phyloP scores from a whole-genome alignment of 2,329 filamentous ascomycete species.

The Alternaria burnsii region DNA sequence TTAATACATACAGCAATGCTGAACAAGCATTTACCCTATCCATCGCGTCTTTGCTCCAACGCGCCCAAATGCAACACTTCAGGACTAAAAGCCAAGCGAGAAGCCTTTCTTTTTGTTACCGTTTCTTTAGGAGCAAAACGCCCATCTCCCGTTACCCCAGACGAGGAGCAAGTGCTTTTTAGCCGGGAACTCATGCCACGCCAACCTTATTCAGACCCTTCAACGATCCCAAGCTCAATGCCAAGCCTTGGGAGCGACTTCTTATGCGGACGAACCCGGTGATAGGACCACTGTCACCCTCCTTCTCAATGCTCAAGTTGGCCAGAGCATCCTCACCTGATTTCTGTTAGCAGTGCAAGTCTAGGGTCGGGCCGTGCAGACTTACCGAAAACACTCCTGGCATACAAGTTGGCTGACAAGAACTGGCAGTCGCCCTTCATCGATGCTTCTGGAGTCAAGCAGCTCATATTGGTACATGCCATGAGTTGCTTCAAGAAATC shows the following conservation, averaged over 20 bases:
- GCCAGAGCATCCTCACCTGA: constrained; percentile 96
- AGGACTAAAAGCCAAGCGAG: constrained; percentile 3
- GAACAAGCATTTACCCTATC: constrained; percentile 16
- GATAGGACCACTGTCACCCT: constrained; percentile 92
- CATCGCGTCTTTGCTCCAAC: neutral
- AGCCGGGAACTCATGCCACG: constrained; percentile 28
- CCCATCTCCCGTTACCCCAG: neutral
- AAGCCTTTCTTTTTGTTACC: constrained; percentile 15
- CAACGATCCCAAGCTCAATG: constrained; percentile 89
- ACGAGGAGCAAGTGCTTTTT: neutral
- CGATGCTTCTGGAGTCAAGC: constrained; percentile 93
- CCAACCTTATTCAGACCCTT: constrained; percentile 79
- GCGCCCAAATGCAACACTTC: neutral
- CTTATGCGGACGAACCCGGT: constrained; percentile 98
- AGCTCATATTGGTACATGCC: constrained; percentile 99
- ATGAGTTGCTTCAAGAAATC: constrained; percentile 95
- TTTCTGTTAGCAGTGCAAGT: constrained; percentile 16
- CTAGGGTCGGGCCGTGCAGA: constrained; percentile 34
- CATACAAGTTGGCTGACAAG: constrained; percentile 95
- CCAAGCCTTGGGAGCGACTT: constrained; percentile 93
- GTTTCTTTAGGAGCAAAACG: neutral
- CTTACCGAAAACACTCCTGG: constrained; percentile 97
- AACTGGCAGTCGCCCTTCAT: constrained; percentile 98
- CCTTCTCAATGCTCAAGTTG: constrained; percentile 97
- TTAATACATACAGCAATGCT: constrained; percentile 24